Base-by-base conservation (phyloP, 2,329 filamentous ascomycete species). In the Arthrobotrys megalospora region DNA sequence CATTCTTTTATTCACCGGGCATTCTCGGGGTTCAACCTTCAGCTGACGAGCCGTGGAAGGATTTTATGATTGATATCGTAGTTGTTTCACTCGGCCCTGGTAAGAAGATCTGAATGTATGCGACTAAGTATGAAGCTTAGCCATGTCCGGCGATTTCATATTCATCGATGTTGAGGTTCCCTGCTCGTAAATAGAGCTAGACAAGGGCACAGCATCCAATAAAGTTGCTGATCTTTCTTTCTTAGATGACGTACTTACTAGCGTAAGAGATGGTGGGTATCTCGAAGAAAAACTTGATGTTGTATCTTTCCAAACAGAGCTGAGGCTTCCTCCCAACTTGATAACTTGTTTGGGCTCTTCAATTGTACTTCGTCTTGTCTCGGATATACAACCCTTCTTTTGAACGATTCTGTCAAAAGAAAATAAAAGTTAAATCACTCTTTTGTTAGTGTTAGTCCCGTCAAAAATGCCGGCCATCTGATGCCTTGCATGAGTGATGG, bases 401-500 rank as follows among this genome's bases (percentile, higher is more conserved):
- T 47, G 32, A 65, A 47, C 7, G 43, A 58, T 41, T 16, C 12
- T 32, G 36, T 34, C n/a, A 68, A 69, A 76, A 62, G 47, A 64
- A 68, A 68, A n/a, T 16, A 65, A 65, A 65, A 62, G 4, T 60
- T 43, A 64, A 64, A 32, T 72, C 43, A 34, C 28, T 28, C 55
- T 60, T 24, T 60, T 43, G 34, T 43, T 53, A 34, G 32, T 55
- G 52, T 50, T 63, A 78, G 75, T 63, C 65, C 55, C 62, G 43
- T 68, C 62, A 71, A 71, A 66, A 72, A 72, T 72, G 67, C 75
- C 75, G 63, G 45, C 67, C 75, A 71, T 78, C 53, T 72, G 75
- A 78, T 72, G 70, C 52, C 67, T 55, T 78, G 75, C 75, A 78
- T 78, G 75, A 68, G 52, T 78, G 75, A 78, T 78, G 53, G 75